These are phyloP conservation scores for Phaeophleospora eucalypticola DNA, from an alignment of 2,329 filamentous ascomycete species.

Conservation along the genomic window DNA sequence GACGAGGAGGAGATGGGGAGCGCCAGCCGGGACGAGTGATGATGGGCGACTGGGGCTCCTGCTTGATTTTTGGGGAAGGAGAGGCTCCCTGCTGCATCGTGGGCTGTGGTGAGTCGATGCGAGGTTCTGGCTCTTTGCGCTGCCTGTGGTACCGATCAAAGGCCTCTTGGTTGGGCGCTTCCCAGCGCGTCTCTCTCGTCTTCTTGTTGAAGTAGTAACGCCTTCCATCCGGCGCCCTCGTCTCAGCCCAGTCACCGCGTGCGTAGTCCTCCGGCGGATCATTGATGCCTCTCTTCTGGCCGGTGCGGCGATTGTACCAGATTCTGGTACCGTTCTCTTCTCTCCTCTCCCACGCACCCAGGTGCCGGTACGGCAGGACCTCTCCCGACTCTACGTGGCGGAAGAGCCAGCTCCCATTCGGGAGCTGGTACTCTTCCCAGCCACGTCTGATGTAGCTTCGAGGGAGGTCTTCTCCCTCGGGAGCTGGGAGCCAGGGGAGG, in stretches of 20 bases:
- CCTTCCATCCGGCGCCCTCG: slow-evolving; percentile 77
- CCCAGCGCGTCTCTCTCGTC: slow-evolving; percentile 89
- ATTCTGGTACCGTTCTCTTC: background rate
- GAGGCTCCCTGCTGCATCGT: too few species aligned
- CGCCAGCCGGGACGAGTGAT: too few species aligned
- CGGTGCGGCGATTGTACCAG: background rate
- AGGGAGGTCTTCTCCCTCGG: too few species aligned
- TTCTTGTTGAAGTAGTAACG: slow-evolving; percentile 94
- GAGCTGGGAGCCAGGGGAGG: too few species aligned
- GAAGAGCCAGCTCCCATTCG: background rate
- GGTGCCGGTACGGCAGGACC: background rate
- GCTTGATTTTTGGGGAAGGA: too few species aligned
- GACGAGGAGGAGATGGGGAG: too few species aligned
- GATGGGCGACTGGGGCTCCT: too few species aligned
- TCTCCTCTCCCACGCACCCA: background rate
- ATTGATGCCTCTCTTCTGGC: background rate
- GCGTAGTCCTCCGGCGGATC: slow-evolving; percentile 57
- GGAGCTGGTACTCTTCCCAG: background rate
- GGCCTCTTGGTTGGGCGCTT: too few species aligned
- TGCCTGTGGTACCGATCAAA: too few species aligned
- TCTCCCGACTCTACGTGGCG: background rate
- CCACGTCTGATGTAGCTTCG: too few species aligned
- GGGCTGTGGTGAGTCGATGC: too few species aligned
- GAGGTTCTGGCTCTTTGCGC: too few species aligned
- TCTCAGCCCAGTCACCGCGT: slow-evolving; percentile 70